Base-by-base conservation (phyloP, 2,329 filamentous ascomycete species). In the Alternaria triticina region DNA sequence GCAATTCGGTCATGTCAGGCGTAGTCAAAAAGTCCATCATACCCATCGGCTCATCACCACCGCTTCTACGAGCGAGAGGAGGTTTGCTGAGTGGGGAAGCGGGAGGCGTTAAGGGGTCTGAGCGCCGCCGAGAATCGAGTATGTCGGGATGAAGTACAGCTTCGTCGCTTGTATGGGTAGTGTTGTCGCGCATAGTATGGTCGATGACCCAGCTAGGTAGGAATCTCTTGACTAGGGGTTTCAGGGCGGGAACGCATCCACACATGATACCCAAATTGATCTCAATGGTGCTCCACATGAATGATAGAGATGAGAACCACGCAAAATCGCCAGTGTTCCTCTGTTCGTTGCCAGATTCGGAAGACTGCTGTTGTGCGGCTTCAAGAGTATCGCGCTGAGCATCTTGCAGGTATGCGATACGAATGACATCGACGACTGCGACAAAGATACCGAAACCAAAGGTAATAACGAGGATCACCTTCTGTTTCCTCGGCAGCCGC, bases 201-300 rank as follows among this genome's bases (percentile, higher is more conserved):
- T 88, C 86, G 50, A 85, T 83, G 50, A 90, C 82, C 78, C 89
- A 80, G 52, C 82, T 83, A 6, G 88, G 88, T 33, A 88, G 70
- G 59, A 89, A 84, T 11, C 86, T 82, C 44, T 92, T 87, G 59
- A 95, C 89, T 7, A 98, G 83, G 1, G 95, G 94, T 77, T 97
- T 97, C 65, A 97, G 82, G 0, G 91, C 95, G 9, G 95, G 95
- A n/a, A 97, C 91, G 72, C 94, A 97, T 45, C 91, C 94, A 75
- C 93, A 97, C 67, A 94, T 90, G 70, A 97, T 94, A 17, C 93
- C 94, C 1, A 96, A 85, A 69, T 97, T 96, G 74, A 97, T 93
- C 79, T 97, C 94, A 57, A 97, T 89, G 12, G 91, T 91, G 15
- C 92, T 95, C 95, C 94, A 98, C 92, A 97, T 95, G 75, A 96